Conservation (phyloP, 345 rosid genomes). For the Mallotus nudiflorus region DNA sequence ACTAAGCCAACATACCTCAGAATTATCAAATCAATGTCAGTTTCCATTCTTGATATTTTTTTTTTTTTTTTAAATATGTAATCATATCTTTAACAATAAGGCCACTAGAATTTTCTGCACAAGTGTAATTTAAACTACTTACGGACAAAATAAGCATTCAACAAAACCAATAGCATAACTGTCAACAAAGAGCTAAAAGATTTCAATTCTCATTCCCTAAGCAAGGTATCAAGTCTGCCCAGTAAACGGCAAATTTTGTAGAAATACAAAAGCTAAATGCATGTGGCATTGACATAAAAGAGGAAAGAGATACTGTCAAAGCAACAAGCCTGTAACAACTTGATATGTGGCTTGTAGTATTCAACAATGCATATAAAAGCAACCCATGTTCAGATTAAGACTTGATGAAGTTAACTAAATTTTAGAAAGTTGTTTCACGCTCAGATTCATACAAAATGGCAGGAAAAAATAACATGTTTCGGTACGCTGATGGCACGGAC, state of each 20-base stretch:
- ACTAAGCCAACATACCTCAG: too few relatives aligned
- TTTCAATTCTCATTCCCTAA: conserved; percentile 18
- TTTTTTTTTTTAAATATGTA: too few relatives aligned
- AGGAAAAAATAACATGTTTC: conserved; percentile 50
- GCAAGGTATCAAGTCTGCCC: conserved; percentile 25
- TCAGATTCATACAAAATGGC: conserved; percentile 39
- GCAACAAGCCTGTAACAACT: too few relatives aligned
- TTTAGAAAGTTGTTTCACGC: too few relatives aligned
- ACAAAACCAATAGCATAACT: background rate
- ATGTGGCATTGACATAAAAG: conserved; percentile 14
- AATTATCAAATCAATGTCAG: too few relatives aligned
- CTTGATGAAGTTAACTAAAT: too few relatives aligned
- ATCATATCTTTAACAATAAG: too few relatives aligned
- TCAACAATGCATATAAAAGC: conserved; percentile 18
- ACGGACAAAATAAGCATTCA: too few relatives aligned
- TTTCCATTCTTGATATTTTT: too few relatives aligned
- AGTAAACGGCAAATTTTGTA: conserved; percentile 35
- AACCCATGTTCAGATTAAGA: conserved; percentile 4
- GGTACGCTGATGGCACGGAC: conserved; percentile 52
- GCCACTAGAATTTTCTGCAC: conserved; percentile 7
- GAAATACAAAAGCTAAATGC: conserved; percentile 13
- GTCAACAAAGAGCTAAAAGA: conserved; percentile 21
- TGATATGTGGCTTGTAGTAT: conserved; percentile 31
- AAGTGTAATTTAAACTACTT: background rate
- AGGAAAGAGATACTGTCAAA: conserved; percentile 12